phyloP scores from a whole-genome alignment of 2,329 filamentous ascomycete species.

The Blastomyces emzantsi region DNA sequence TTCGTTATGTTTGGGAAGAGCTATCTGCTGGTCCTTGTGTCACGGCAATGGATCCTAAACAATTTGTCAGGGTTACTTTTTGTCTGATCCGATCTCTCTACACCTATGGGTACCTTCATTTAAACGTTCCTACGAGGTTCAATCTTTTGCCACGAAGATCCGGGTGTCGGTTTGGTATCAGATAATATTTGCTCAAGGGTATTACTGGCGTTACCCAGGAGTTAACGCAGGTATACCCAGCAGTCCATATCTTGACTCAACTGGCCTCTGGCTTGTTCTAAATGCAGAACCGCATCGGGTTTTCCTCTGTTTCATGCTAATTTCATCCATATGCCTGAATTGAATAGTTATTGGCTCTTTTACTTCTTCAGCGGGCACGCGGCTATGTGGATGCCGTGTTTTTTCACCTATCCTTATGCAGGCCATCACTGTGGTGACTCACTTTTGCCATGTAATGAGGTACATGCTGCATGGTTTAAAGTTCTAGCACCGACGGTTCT shows the following conservation, averaged over 20 bases:
- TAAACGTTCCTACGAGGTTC: neutral
- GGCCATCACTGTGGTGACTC: neutral
- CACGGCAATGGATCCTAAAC: neutral
- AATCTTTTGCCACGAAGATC: neutral
- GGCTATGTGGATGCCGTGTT: neutral
- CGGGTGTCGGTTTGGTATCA: neutral
- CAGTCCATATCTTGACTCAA: neutral
- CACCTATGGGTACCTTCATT: neutral
- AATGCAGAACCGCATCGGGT: neutral
- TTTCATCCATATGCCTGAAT: neutral
- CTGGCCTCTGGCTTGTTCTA: neutral
- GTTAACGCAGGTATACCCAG: neutral
- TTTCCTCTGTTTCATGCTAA: neutral
- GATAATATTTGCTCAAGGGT: neutral
- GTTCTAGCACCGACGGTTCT: neutral
- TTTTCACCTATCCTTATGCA: neutral
- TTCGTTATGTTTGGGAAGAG: neutral
- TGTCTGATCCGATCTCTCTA: neutral
- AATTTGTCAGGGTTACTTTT: neutral
- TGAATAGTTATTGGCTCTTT: neutral
- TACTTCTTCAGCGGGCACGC: neutral
- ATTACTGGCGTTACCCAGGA: neutral
- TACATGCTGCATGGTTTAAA: neutral
- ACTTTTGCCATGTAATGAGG: neutral
- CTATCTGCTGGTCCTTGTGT: neutral